Conservation (phyloP, 2,329 filamentous ascomycete species). For the Colletotrichum costaricense region DNA sequence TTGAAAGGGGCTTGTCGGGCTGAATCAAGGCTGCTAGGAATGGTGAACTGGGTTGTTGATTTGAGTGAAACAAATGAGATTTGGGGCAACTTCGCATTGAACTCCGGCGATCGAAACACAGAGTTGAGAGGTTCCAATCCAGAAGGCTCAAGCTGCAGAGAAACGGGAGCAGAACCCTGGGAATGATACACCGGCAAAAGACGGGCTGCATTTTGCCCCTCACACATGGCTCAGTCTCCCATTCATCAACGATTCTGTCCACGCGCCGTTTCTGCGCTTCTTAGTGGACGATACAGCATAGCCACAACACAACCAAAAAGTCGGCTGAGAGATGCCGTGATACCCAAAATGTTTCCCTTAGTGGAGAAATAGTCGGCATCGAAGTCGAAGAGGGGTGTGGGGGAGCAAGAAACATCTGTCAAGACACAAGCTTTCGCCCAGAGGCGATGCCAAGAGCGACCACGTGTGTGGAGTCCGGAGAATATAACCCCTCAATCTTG, state of each 20-base stretch:
- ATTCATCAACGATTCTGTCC: not conserved
- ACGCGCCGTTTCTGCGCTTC: not conserved
- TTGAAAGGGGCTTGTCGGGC: not conserved
- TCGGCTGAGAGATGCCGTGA: not conserved
- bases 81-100: not conserved
- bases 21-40: not conserved
- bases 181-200: not conserved
- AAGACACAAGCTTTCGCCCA: slow-evolving; percentile 27
- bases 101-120: not conserved
- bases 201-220: not conserved
- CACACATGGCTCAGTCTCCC: too few relatives aligned
- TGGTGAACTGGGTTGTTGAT: not conserved
- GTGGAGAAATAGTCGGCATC: not conserved
- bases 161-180: not conserved
- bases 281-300: not conserved
- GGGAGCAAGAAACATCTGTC: not conserved
- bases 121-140: too few relatives aligned
- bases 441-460: slow-evolving; percentile 15
- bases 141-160: not conserved
- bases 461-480: slow-evolving; percentile 21
- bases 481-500: not conserved
- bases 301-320: not conserved
- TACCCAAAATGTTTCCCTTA: not conserved
- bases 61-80: not conserved
- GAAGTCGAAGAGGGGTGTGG: not conserved